Evolutionary conservation across 345 rosid species (phyloP).

Genomic region (Pistacia integerrima): DNA sequence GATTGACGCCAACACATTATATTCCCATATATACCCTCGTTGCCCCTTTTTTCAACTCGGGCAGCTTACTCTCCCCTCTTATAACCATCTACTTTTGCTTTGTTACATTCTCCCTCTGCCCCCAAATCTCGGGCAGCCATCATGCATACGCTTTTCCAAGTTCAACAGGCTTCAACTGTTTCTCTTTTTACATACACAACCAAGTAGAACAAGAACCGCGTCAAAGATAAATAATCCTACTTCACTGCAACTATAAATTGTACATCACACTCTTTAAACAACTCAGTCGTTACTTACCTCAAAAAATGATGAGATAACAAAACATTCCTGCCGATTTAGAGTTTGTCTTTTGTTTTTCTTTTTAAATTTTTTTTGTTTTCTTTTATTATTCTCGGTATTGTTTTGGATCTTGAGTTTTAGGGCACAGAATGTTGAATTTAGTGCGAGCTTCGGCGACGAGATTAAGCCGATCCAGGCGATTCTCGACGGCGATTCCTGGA

Average conservation of each 20-base stretch:
- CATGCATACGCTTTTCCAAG: background rate
- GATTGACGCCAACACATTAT: background rate
- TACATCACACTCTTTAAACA: background rate
- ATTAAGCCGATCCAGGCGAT: constrained; percentile 55
- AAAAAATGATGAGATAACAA: background rate
- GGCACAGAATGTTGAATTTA: constrained; percentile 62
- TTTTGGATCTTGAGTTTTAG: constrained; percentile 40
- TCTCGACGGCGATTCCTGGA: constrained; percentile 82
- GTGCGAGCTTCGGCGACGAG: constrained; percentile 46
- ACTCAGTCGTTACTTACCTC: background rate
- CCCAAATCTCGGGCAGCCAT: constrained; percentile 36
- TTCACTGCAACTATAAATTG: constrained; percentile 5
- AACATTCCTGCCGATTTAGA: background rate
- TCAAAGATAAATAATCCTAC: background rate
- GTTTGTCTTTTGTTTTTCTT: background rate
- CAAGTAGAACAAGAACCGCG: background rate
- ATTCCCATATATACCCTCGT: constrained; percentile 7
- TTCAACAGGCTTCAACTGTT: constrained; percentile 16
- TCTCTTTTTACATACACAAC: background rate
- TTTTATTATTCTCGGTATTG: background rate
- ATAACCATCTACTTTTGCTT: background rate
- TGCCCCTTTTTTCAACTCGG: constrained; percentile 21
- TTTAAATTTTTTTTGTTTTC: background rate
- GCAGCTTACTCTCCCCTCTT: constrained; percentile 9
- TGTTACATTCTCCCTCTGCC: constrained; percentile 29